Base-by-base conservation (phyloP, 805 yeast genomes). In the Candida michaelii region DNA sequence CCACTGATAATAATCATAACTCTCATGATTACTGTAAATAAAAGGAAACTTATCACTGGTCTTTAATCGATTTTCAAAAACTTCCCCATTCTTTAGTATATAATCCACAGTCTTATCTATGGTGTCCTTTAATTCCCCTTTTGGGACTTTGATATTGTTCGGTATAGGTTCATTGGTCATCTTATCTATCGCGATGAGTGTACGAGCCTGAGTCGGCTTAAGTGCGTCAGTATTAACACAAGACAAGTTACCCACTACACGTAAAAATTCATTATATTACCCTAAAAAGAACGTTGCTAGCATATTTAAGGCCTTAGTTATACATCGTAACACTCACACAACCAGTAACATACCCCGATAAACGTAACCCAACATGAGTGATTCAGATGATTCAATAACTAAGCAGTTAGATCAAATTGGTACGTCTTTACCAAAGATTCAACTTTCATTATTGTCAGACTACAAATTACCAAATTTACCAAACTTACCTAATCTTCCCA, bases 21-120 rank as follows among this genome's bases (percentile, higher is more conserved):
- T 78, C 8, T 80, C 76, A 59, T 85, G 78, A 2, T 62, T 66
- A 1, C 69, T 70, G 14, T 69, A 58, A 5, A 89, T 59, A 54
- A 90, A 90, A n/a, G 75, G 65, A 59, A 89, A 86, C 55, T 80
- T 79, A 12, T 66, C 59, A 48, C 81, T 80, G 27, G 63, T 66
- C 13, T 63, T 62, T 43, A 87, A 73, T 38, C 84, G 66, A 8
- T 66, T 65, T 52, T 83, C 93, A 61, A 88, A 86, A 1, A 75
- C 65, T 1, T 58, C 53, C 0, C 96, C 96, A 54, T 87, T 85
- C 47, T 84, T 70, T 21, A 64, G 51, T 5, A 89, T 88, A 53
- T 83, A 87, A 3, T 69, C 76, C 0, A 83, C 89, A 0, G 96
- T 85, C 54, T 83, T 85, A 39, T 77, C 81, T 14, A 90, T 82